phyloP scores from a whole-genome alignment of 2,329 filamentous ascomycete species.

The Hypoxylon sp. region DNA sequence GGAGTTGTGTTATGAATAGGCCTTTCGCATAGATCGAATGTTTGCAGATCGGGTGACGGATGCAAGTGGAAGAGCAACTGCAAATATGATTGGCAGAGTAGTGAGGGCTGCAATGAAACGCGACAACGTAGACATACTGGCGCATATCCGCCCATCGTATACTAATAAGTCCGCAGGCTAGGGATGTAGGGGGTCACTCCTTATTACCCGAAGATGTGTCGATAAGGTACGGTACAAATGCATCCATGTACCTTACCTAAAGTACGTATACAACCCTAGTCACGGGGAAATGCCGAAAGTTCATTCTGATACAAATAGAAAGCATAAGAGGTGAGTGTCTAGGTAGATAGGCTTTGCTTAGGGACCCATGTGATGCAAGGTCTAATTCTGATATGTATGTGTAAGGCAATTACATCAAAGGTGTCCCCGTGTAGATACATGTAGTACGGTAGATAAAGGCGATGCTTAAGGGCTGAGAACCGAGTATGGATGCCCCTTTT shows the following conservation, averaged over 20 bases:
- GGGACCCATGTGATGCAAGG: constrained; percentile 33
- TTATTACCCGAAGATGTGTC: neutral
- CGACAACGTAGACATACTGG: constrained; percentile 14
- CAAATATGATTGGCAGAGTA: constrained; percentile 31
- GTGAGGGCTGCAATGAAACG: constrained; percentile 24
- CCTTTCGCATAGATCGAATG: constrained; percentile 29
- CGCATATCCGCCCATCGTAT: neutral
- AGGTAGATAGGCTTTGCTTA: constrained; percentile 12
- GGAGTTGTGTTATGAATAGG: constrained; percentile 13
- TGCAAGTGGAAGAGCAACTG: constrained; percentile 25
- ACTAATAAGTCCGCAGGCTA: constrained; percentile 17
- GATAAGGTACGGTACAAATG: neutral
- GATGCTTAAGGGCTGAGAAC: constrained; percentile 27
- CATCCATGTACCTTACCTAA: neutral
- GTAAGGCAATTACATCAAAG: constrained; percentile 36
- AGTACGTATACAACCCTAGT: neutral
- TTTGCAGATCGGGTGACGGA: constrained; percentile 42
- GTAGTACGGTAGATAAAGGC: no score
- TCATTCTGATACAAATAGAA: constrained; percentile 11
- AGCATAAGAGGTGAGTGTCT: constrained; percentile 2
- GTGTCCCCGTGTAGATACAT: constrained; percentile 24
- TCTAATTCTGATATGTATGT: constrained; percentile 3
- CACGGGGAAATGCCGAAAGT: constrained; percentile 9
- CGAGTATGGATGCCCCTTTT: constrained; percentile 45
- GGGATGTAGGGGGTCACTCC: neutral